Percentiles rank a stretch among this genome's conserved stretches.
These are phyloP conservation scores for Sporothrix euskadiensis DNA, from an alignment of 2,329 filamentous ascomycete genomes.

Conservation along the genomic window DNA sequence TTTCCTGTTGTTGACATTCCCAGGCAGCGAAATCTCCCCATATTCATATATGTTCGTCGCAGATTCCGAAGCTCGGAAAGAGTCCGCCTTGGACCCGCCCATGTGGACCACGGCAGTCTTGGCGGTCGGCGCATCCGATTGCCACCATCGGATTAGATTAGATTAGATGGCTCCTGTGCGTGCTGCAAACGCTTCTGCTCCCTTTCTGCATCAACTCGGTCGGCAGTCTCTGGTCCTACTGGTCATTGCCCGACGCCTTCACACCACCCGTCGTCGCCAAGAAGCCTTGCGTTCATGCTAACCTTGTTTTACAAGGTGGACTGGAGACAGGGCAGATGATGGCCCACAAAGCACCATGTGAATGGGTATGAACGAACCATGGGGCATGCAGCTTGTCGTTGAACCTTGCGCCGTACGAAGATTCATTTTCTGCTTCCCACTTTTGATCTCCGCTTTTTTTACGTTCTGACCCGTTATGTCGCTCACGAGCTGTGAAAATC, in stretches of 20 bases:
- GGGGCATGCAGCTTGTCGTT: background rate
- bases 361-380: background rate
- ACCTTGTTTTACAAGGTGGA: background rate
- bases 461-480: background rate
- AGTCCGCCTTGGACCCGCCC: background rate
- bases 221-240: background rate
- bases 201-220: background rate
- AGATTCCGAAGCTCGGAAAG: background rate
- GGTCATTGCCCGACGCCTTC: background rate
- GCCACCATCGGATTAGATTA: slow-evolving; percentile 20
- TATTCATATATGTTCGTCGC: background rate
- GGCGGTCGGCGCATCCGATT: background rate
- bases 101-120: background rate
- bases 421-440: background rate
- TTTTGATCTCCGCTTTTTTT: background rate
- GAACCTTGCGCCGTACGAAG: background rate
- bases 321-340: background rate
- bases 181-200: background rate
- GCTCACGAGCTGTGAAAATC: too few relatives aligned
- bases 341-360: background rate
- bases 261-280: background rate
- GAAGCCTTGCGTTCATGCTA: background rate
- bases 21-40: background rate
- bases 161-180: slow-evolving; percentile 10
- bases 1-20: background rate